phyloP scores from a whole-genome alignment of 164 flowering plant species.

The Vitis rotundifolia region DNA sequence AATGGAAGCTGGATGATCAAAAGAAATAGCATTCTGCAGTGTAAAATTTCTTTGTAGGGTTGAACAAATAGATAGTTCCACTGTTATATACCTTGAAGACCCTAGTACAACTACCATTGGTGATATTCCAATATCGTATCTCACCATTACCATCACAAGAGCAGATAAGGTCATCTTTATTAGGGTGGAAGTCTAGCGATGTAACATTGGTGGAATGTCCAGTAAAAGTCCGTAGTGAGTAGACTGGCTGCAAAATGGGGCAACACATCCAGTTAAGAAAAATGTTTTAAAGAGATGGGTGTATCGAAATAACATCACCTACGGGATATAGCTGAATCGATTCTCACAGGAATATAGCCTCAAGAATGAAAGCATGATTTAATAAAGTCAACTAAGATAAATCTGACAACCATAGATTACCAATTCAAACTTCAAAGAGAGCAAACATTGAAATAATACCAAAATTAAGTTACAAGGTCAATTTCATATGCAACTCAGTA shows the following conservation, averaged over 20 bases:
- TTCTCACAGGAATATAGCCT: background rate
- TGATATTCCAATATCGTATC: conserved; percentile 81
- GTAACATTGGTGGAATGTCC: conserved; percentile 68
- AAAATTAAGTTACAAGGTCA: background rate
- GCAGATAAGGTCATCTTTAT: conserved; percentile 69
- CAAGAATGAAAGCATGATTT: background rate
- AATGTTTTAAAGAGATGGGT: background rate
- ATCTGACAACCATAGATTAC: background rate
- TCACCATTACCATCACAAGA: conserved; percentile 75
- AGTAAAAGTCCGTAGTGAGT: conserved; percentile 67
- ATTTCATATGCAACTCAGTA: background rate
- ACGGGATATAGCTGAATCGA: background rate
- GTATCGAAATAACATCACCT: conserved; percentile 4
- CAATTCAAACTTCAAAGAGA: background rate
- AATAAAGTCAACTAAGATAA: background rate
- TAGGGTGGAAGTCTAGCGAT: conserved; percentile 85
- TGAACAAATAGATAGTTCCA: background rate
- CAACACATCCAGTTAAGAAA: conserved; percentile 11
- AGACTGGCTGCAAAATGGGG: conserved; percentile 54
- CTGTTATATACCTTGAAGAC: conserved; percentile 56
- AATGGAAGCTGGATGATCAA: background rate
- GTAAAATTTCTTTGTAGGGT: background rate
- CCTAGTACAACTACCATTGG: conserved; percentile 63
- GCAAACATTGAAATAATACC: background rate
- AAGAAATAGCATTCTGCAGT: background rate